Percentiles rank a stretch among this genome's conserved stretches.
Conservation (phyloP, 2,329 filamentous ascomycete genomes). For the Macrophomina tecta region DNA sequence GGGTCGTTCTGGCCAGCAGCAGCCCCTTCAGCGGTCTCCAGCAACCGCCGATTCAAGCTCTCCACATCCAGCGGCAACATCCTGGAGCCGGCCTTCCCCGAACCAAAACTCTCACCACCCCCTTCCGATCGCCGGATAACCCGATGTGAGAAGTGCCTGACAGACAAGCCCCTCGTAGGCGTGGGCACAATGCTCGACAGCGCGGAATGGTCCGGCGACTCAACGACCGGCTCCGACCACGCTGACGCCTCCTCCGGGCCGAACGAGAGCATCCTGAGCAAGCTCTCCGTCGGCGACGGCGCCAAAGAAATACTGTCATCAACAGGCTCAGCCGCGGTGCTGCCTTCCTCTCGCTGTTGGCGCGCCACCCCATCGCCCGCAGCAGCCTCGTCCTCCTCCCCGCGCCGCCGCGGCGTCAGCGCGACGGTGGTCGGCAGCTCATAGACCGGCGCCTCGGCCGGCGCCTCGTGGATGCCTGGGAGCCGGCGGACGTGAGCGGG, state of each 20-base stretch:
- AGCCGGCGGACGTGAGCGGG: conserved; percentile 5
- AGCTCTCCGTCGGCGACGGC: background rate
- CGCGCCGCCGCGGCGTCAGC: background rate
- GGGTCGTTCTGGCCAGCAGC: background rate
- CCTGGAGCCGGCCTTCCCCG: background rate
- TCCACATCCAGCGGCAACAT: conserved; percentile 4
- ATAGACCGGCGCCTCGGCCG: background rate
- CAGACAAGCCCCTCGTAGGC: conserved; percentile 12
- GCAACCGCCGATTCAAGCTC: background rate
- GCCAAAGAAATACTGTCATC: background rate
- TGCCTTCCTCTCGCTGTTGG: background rate
- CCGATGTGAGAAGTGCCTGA: background rate
- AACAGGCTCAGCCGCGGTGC: background rate
- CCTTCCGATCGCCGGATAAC: background rate
- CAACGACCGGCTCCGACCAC: conserved; percentile 17
- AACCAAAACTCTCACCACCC: background rate
- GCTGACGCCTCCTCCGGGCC: conserved; percentile 13
- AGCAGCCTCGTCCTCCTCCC: background rate
- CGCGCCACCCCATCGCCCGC: no score
- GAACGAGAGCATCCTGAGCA: conserved; percentile 1
- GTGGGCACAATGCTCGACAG: conserved; percentile 18
- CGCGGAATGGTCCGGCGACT: background rate
- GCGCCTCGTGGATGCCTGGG: conserved; percentile 20
- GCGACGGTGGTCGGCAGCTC: conserved; percentile 7
- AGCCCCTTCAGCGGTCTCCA: background rate